Conservation (phyloP, 306 rosid species). For the Ochetophila trinervis region DNA sequence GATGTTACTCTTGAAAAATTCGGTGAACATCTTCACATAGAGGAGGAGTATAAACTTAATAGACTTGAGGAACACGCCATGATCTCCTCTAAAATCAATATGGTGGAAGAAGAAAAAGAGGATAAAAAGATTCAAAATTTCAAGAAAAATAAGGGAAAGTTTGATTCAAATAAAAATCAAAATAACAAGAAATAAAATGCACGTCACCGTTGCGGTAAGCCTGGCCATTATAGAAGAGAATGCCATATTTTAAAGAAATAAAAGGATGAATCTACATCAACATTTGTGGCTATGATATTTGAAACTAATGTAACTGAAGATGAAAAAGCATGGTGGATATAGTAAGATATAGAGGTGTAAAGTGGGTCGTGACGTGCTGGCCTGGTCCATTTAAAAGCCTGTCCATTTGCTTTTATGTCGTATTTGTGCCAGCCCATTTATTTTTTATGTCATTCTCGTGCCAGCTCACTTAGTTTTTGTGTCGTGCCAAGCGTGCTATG, state of each 20-base stretch:
- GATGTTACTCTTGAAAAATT: constrained; percentile 2
- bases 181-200: background rate
- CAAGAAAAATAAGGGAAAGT: no score
- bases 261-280: background rate
- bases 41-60: background rate
- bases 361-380: no score
- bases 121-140: background rate
- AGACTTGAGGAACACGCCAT: background rate
- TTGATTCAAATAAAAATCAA: background rate
- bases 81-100: background rate
- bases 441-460: no score
- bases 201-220: background rate
- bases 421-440: no score
- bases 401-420: no score
- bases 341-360: no score
- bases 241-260: no score
- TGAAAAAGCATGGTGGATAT: background rate
- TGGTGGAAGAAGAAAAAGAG: background rate
- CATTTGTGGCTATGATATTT: no score
- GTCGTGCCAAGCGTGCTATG: no score
- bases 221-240: background rate
- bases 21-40: background rate
- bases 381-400: no score
- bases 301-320: background rate
- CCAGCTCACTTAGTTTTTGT: no score